Evolutionary conservation across 2,329 filamentous ascomycete species (phyloP), one percentile per base, ranked within the genome.

Genomic region (Myriangium duriaei): DNA sequence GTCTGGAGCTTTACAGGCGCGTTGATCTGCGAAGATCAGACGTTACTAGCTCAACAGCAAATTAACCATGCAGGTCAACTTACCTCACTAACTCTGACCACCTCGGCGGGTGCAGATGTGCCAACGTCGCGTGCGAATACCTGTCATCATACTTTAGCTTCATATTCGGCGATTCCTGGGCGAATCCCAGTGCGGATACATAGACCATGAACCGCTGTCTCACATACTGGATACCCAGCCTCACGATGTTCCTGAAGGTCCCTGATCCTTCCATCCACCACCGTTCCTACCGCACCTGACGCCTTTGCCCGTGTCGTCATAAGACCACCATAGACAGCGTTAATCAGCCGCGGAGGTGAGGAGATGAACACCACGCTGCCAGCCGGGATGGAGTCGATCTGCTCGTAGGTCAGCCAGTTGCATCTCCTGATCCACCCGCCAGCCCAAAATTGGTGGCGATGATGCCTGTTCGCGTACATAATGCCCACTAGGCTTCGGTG

Each of bases 201-300:
- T n/a, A n/a, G n/a, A n/a, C n/a, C n/a, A n/a, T n/a, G n/a, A n/a
- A n/a, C n/a, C n/a, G 11, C 17, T 4, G 35, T 4, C n/a, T 12
- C 7, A 42, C 49, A 31, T 40, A 65, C 64, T 4, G 67, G 65
- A 40, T 59, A 71, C 0, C 51, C 51, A 13, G 71, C 49, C 14
- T 60, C 64, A 5, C 68, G 62, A 48, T 73, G 69, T 52, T 72
- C 69, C 44, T 69, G 60, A 16, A 73, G 51, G 46, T 72, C 69
- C 7, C 69, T 61, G 39, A 72, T 58, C 3, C 67, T 57, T 3
- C 69, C 69, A 48, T 72, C 69, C 19, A 73, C 63, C 10, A 72
- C 56, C 3, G 64, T 63, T 1, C 69, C 69, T 1, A 55, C 63
- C 1, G 66, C 68, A 4, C 62, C 61, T 30, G 57, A 55, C 4